A percentile compares a stretch with the other conserved stretches of the same genome.
phyloP scores from a whole-genome alignment of 2,329 filamentous ascomycete genomes.

The Nemania abortiva region DNA sequence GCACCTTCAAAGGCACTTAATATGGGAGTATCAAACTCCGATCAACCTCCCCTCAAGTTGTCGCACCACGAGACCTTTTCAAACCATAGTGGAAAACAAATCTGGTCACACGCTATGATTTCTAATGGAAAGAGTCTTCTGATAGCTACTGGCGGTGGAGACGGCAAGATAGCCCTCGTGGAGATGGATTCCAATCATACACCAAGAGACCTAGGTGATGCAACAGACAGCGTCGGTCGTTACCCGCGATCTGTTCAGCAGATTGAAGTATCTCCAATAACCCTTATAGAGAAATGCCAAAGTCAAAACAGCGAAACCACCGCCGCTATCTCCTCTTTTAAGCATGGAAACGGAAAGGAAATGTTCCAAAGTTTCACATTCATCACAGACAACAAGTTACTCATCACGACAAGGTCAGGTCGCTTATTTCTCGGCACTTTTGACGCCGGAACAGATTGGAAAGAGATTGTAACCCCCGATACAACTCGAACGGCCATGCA shows the following conservation, averaged over 20 bases:
- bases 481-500: conserved; percentile 55
- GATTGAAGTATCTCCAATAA: conserved; percentile 39
- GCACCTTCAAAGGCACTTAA: not conserved
- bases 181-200: conserved; percentile 29
- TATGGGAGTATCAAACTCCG: not conserved
- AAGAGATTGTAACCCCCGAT: conserved; percentile 55
- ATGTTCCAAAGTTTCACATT: conserved; percentile 74
- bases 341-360: conserved; percentile 56
- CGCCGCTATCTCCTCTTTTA: conserved; percentile 34
- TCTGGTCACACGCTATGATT: conserved; percentile 77
- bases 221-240: not conserved
- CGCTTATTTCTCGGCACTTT: conserved; percentile 64
- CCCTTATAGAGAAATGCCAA: conserved; percentile 40
- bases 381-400: conserved; percentile 62
- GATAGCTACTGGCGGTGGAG: conserved; percentile 84
- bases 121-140: conserved; percentile 53
- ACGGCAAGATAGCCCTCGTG: conserved; percentile 74
- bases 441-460: conserved; percentile 55
- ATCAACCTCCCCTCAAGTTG: conserved; percentile 53
- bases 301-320: not conserved
- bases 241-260: conserved; percentile 32
- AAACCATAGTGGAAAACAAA: conserved; percentile 86
- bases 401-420: conserved; percentile 72
- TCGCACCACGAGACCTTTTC: conserved; percentile 67
- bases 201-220: not conserved